A percentile compares a stretch with the other conserved stretches of the same genome.
phyloP scores from a whole-genome alignment of 345 rosid species.

The Carallia brachiata region DNA sequence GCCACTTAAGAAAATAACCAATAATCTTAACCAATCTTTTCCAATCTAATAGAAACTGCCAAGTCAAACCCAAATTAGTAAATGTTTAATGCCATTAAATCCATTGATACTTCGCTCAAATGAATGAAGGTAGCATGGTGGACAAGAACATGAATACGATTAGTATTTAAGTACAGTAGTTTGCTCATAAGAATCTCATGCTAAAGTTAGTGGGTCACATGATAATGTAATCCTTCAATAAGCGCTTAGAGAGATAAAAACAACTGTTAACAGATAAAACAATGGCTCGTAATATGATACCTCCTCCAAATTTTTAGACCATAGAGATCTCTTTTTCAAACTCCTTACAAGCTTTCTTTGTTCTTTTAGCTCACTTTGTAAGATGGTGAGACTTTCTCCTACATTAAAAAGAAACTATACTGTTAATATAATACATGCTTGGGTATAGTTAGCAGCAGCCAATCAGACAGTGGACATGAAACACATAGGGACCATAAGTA shows the following conservation, averaged over 20 bases:
- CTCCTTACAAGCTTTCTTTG: constrained; percentile 66
- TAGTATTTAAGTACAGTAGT: not conserved
- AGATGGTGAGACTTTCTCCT: constrained; percentile 62
- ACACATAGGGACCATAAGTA: constrained; percentile 3
- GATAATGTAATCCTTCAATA: not conserved
- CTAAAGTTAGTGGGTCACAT: not conserved
- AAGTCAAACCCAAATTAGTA: not conserved
- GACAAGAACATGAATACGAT: not conserved
- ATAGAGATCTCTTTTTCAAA: constrained; percentile 84
- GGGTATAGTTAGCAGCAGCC: not conserved
- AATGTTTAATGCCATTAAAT: not conserved
- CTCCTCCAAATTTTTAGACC: constrained; percentile 86
- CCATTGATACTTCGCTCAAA: not conserved
- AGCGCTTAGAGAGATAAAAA: not conserved
- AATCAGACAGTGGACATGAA: constrained; percentile 3
- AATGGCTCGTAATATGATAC: constrained; percentile 27
- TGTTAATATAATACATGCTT: constrained; percentile 7
- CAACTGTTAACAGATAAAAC: not conserved
- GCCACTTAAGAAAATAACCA: not conserved
- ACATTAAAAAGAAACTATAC: constrained; percentile 20
- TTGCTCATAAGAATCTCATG: not conserved
- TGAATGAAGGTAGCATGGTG: not conserved
- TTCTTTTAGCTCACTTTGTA: constrained; percentile 67
- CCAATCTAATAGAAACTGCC: not conserved
- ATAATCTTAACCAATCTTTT: not conserved